Percentiles rank a stretch among this genome's conserved stretches.
Evolutionary conservation across 2,329 filamentous ascomycete genomes (phyloP).

Genomic region (Neofusicoccum umdonicola): DNA sequence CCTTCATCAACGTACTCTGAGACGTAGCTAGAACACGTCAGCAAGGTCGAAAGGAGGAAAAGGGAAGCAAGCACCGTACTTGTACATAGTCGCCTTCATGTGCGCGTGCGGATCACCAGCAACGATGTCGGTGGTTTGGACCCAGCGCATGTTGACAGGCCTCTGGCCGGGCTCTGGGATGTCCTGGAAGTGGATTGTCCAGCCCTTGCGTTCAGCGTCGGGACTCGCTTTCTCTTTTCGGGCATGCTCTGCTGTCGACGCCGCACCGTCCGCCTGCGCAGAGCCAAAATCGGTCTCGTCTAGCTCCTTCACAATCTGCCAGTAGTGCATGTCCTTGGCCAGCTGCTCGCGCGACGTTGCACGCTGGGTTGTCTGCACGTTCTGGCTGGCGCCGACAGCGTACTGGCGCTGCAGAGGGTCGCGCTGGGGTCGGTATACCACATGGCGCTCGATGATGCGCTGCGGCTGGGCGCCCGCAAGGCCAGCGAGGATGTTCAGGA

Average conservation of each 20-base stretch:
- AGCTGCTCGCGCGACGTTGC: conserved; percentile 18
- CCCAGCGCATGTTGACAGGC: conserved; percentile 53
- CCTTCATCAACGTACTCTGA: conserved; percentile 58
- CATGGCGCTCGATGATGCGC: conserved; percentile 52
- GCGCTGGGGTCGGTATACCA: conserved; percentile 58
- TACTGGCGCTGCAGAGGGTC: conserved; percentile 42
- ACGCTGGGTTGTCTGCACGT: conserved; percentile 29
- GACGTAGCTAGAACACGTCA: conserved; percentile 45
- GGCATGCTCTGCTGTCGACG: conserved; percentile 13
- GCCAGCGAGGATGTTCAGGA: conserved; percentile 61
- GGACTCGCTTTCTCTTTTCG: not conserved
- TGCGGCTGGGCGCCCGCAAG: conserved; percentile 61
- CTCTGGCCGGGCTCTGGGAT: conserved; percentile 51
- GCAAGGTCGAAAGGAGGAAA: not conserved
- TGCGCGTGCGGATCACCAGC: conserved; percentile 50
- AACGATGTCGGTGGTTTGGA: conserved; percentile 48
- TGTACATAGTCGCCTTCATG: conserved; percentile 54
- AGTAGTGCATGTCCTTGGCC: conserved; percentile 53
- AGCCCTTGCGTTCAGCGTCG: conserved; percentile 27
- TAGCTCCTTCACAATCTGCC: conserved; percentile 49
- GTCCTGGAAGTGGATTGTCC: conserved; percentile 41
- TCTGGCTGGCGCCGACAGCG: conserved; percentile 38
- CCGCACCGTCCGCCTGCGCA: conserved; percentile 16
- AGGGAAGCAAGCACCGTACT: conserved; percentile 25
- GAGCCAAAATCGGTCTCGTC: conserved; percentile 35